phyloP scores from a whole-genome alignment of 192 early-diverging fungal species.

The Coemansia pectinata region DNA sequence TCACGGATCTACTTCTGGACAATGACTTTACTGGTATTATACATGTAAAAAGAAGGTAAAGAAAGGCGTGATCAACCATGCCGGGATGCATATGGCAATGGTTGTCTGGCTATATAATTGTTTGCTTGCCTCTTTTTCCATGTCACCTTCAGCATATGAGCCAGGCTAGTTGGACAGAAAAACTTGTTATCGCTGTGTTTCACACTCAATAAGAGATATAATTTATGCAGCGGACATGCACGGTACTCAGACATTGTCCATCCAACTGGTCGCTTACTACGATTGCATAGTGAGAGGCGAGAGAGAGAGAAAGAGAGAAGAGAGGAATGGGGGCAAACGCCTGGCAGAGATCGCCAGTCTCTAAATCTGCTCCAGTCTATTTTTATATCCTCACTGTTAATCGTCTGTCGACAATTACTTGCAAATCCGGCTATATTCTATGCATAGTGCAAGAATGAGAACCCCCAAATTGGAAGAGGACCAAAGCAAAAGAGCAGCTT shows the following conservation, averaged over 20 bases:
- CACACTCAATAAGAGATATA: not conserved
- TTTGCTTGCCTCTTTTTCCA: not conserved
- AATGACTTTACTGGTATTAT: not conserved
- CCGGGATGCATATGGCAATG: not conserved
- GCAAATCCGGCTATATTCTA: not conserved
- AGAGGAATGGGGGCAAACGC: not conserved
- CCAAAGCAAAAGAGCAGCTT: not conserved
- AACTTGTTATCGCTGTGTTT: not conserved
- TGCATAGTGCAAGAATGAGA: not conserved
- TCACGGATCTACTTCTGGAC: not conserved
- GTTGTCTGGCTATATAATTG: not conserved
- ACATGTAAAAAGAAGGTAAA: not conserved
- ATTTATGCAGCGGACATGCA: slow-evolving; percentile 4
- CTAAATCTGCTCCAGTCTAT: not conserved
- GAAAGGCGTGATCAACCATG: not conserved
- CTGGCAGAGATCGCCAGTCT: not conserved
- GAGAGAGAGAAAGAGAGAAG: not conserved
- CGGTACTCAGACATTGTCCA: not conserved
- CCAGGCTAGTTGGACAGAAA: not conserved
- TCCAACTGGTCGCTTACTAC: not conserved
- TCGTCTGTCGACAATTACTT: not conserved
- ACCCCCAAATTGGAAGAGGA: not conserved
- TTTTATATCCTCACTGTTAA: not conserved
- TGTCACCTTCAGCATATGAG: not conserved
- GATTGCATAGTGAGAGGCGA: not conserved